Evolutionary conservation across 129 eudicot genomes (phyloP).

Genomic region (Pulicaria dysenterica): DNA sequence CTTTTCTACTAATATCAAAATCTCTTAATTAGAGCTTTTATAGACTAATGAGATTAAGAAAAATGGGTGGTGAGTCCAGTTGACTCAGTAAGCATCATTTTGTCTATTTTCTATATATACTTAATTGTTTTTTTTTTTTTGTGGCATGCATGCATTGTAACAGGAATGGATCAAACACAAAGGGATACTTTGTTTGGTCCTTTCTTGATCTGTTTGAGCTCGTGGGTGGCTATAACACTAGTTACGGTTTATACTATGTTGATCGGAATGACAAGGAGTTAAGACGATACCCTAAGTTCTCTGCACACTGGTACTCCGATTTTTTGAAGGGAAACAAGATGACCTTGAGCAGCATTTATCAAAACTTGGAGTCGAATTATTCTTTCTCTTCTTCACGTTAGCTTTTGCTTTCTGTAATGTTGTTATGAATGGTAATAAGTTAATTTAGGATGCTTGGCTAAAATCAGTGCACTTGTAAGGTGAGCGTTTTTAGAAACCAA

Average conservation of each 20-base stretch:
- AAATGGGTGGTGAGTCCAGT: not conserved
- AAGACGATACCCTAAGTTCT: slow-evolving; percentile 52
- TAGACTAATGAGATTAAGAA: too few species aligned
- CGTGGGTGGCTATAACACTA: slow-evolving; percentile 30
- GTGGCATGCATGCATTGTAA: not conserved
- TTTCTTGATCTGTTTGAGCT: slow-evolving; percentile 51
- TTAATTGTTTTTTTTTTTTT: not conserved
- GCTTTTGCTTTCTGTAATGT: not conserved
- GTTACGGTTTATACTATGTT: slow-evolving; percentile 53
- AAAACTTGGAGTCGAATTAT: slow-evolving; percentile 3
- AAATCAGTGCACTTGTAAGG: too few species aligned
- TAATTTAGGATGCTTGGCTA: too few species aligned
- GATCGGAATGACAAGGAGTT: slow-evolving; percentile 47
- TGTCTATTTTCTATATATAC: not conserved
- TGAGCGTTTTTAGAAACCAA: too few species aligned
- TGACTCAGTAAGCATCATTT: not conserved
- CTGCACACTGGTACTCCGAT: slow-evolving; percentile 51
- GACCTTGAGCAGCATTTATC: not conserved
- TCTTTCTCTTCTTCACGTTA: slow-evolving; percentile 21
- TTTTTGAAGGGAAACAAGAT: slow-evolving; percentile 47
- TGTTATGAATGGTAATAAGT: not conserved
- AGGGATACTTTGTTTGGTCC: slow-evolving; percentile 60
- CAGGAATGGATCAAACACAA: slow-evolving; percentile 54
- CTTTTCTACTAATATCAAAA: too few species aligned
- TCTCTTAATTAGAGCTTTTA: too few species aligned